Base-by-base conservation (phyloP, 1,139 yeast genomes). In the Pichia sp. region DNA sequence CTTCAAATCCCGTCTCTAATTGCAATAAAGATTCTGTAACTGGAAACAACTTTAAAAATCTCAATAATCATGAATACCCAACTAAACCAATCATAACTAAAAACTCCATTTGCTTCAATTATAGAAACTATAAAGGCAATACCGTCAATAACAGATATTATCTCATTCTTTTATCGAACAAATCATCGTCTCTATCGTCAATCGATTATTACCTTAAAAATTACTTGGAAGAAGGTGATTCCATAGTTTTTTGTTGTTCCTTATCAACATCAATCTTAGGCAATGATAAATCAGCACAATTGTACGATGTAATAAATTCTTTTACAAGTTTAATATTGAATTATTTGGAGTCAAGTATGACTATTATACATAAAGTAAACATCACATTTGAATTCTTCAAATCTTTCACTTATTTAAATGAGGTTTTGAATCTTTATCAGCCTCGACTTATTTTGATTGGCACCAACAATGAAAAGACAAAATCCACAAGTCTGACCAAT, bases 171-270 rank as follows among this genome's bases (percentile, higher is more conserved):
- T 69, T 82, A 16, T 73, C 80, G 45, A 86, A 83, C 3, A 67
- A 85, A 46, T 68, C 68, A 40, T 84, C 79, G 59, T 81, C 90
- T 1, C 79, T 88, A 84, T 78, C 77, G 10, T 77, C 85, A 0
- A 66, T 82, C n/a, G 85, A 81, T 56, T 83, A 85, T 78, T 66
- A 77, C 29, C 64, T 81, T 43, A 68, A 69, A 44, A 67, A 71
- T 41, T 66, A 73, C 41, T 64, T 77, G 31, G 71, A 69, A 50
- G 69, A 81, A 57, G 88, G 90, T 27, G 94, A 84, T 57, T 72
- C 78, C 27, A 62, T 84, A 9, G 73, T 81, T 9, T 70, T 84
- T 8, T 42, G 62, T 51, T 55, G 56, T 38, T 58, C 64, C 6
- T 41, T 59, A 31, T 54, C 55, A 37, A 47, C 52, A 1, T 31